A percentile compares a stretch with the other conserved stretches of the same genome.
Conservation (phyloP, 1,284 basidiomycete species). For the Puccinia hordei region DNA sequence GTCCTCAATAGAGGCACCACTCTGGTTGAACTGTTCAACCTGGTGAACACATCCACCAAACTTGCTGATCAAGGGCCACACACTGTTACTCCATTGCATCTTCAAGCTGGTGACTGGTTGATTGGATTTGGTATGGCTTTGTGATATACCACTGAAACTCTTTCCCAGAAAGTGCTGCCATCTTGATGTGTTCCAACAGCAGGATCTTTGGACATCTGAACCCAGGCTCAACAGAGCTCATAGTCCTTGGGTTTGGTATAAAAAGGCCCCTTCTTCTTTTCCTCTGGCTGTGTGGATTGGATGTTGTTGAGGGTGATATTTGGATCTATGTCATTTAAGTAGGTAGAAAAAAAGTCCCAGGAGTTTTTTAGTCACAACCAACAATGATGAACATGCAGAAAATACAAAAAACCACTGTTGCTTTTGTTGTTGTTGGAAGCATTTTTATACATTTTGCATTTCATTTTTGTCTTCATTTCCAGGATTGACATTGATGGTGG, state of each 20-base stretch:
- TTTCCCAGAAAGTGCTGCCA: neutral
- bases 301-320: too few species aligned
- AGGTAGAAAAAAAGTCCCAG: too few species aligned
- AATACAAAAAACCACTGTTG: too few species aligned
- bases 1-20: neutral
- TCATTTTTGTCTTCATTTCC: too few species aligned
- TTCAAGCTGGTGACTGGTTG: neutral
- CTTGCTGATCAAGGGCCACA: neutral
- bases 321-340: too few species aligned
- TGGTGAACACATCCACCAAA: neutral
- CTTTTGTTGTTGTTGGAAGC: too few species aligned
- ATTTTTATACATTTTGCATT: too few species aligned
- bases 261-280: too few species aligned
- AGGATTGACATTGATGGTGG: too few species aligned
- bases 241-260: neutral
- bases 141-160: neutral
- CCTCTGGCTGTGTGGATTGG: too few species aligned
- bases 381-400: too few species aligned
- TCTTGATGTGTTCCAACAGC: conserved; percentile 1
- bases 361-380: too few species aligned
- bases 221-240: neutral
- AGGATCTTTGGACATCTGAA: conserved; percentile 1
- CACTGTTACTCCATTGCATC: neutral
- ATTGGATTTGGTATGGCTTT: neutral
- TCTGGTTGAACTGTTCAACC: neutral